Evolutionary conservation across 2,329 filamentous ascomycete genomes (phyloP).

Genomic region (Sclerotinia borealis): DNA sequence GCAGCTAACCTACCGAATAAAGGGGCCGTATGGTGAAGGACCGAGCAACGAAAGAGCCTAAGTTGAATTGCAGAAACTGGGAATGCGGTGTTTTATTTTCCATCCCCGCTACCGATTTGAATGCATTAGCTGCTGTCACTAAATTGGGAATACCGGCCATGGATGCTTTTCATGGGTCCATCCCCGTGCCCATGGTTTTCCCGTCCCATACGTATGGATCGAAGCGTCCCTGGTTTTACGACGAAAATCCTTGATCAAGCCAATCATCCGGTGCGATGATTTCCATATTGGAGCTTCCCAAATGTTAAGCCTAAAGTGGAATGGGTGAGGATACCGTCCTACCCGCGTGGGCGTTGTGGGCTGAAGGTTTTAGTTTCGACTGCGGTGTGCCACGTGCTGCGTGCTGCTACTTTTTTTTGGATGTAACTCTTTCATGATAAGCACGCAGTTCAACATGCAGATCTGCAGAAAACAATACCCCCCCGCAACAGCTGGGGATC

Average conservation of each 20-base stretch:
- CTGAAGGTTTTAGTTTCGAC: neutral
- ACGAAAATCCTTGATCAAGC: constrained; percentile 10
- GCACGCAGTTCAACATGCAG: neutral
- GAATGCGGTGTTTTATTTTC: constrained; percentile 82
- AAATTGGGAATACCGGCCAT: constrained; percentile 22
- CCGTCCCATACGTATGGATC: constrained; percentile 42
- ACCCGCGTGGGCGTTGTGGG: neutral
- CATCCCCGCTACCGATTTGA: constrained; percentile 3
- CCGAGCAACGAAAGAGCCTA: constrained; percentile 57
- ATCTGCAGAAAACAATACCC: neutral
- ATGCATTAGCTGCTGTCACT: neutral
- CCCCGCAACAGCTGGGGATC: neutral
- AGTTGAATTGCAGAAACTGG: constrained; percentile 86
- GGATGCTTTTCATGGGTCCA: constrained; percentile 43
- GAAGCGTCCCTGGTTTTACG: constrained; percentile 29
- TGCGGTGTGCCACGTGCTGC: constrained; percentile 7
- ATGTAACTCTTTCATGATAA: neutral
- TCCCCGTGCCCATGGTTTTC: constrained; percentile 59
- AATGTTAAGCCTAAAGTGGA: neutral
- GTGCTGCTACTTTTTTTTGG: too few relatives aligned
- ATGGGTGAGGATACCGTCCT: neutral
- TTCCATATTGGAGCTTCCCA: neutral
- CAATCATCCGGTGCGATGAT: constrained; percentile 4
- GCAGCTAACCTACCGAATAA: constrained; percentile 1
- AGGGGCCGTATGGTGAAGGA: constrained; percentile 77